Conservation (phyloP, 179 eudicot genomes). For the Gypsophila paniculata region DNA sequence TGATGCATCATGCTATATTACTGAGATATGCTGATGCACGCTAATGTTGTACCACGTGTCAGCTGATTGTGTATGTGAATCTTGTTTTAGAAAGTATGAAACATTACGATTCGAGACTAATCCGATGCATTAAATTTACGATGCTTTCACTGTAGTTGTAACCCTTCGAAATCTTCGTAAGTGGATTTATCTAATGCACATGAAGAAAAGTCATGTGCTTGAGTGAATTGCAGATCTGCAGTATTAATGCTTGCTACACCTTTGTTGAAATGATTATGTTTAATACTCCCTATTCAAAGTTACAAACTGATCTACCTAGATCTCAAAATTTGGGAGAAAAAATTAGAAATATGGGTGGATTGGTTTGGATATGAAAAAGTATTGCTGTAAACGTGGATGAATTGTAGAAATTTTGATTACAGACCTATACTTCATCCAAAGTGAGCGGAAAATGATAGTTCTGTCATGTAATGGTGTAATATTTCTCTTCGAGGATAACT, state of each 20-base stretch:
- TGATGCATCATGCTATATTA: constrained; percentile 6
- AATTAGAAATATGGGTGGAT: too few species aligned
- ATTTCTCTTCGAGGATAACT: background rate
- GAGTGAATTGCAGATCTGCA: background rate
- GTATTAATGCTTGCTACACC: background rate
- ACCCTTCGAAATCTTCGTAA: background rate
- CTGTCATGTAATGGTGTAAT: background rate
- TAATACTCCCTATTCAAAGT: background rate
- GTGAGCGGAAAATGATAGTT: background rate
- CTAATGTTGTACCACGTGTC: background rate
- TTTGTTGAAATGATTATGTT: constrained; percentile 3
- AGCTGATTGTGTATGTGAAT: background rate
- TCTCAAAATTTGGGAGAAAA: too few species aligned
- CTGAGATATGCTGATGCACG: background rate
- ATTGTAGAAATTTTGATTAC: background rate
- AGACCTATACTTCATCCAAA: background rate
- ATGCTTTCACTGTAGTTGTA: background rate
- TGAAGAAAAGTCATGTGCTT: background rate
- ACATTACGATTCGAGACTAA: background rate
- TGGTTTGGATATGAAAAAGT: background rate
- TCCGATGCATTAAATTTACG: background rate
- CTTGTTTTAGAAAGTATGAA: constrained; percentile 1
- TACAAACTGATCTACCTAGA: background rate
- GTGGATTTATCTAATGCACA: background rate
- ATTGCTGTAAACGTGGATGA: background rate